Evolutionary conservation across 257 asterid genomes (phyloP), one percentile per base, ranked within the genome.

Genomic region (Solanum arcanum): DNA sequence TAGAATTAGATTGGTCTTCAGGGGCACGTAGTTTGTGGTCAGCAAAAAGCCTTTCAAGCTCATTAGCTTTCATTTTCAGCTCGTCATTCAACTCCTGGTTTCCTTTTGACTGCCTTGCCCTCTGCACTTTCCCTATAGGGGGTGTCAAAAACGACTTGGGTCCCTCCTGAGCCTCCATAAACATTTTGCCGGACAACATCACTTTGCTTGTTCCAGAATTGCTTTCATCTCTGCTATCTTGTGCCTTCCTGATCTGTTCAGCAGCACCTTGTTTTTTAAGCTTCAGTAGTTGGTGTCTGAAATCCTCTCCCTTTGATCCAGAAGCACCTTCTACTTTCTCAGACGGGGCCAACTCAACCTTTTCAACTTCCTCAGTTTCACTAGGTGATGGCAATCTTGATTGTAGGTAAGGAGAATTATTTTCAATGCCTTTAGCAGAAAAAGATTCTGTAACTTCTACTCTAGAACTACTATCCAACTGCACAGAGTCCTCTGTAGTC

Each of bases 41-140:
- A 11, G 98, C 97, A 89, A 96, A 96, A 75, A 96, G 95, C 90
- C 91, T 97, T 89, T 97, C 98, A 78, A 96, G 99, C 91, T 95
- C 98, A 86, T 91, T 92, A 49, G 99, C 99, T 90, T 97, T 97
- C 91, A 94, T 41, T 93, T 94, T 91, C 91, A 97, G 88, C 91
- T 95, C 98, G 87, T 94, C 95, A 69, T 96, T 96, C 76, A 92
- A 94, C 39, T 97, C 99, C 89, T 94, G 98, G 86, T 95, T 97
- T 87, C 92, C 98, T 91, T 95, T 97, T 82, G 97, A 73, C 86
- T 89, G 96, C 87, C 93, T 94, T 89, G 21, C 91, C 89, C 95
- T 95, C 88, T 94, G 99, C 83, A 87, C 83, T 83, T 88, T 91
- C 44, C 92, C 93, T 23, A 92, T 90, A 88, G 93, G 92, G 39